A percentile compares a stretch with the other conserved stretches of the same genome.
Conservation (phyloP, 441 rosid genomes). For the Eutrema salsugineum region DNA sequence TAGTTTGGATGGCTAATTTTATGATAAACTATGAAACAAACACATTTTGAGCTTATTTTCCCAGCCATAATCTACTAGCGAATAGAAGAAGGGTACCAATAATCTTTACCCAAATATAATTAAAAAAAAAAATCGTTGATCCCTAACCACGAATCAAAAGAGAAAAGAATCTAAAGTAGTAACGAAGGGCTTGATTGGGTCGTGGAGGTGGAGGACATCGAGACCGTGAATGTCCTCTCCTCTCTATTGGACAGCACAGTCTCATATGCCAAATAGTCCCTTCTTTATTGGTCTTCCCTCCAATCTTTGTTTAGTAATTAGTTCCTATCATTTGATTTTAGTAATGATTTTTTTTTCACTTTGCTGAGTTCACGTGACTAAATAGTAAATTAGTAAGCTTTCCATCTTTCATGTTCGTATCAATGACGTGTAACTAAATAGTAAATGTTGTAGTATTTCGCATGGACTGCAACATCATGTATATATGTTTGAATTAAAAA, state of each 20-base stretch:
- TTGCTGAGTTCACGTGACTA: constrained; percentile 19
- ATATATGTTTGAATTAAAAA: neutral
- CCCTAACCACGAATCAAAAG: neutral
- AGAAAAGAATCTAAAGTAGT: neutral
- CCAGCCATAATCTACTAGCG: neutral
- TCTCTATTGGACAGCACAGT: constrained; percentile 15
- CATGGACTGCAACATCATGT: neutral
- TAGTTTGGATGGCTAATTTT: no score
- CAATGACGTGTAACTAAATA: neutral
- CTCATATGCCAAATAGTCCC: neutral
- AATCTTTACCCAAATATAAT: neutral
- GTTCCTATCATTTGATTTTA: neutral
- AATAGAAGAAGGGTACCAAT: constrained; percentile 2
- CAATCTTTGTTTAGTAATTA: neutral
- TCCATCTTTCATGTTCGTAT: constrained; percentile 6
- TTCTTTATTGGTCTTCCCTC: constrained; percentile 9
- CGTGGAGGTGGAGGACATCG: constrained; percentile 15
- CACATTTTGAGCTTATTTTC: neutral
- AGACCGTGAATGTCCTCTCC: constrained; percentile 20
- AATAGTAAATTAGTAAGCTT: neutral
- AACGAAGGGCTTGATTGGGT: constrained; percentile 9
- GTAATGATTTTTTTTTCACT: neutral
- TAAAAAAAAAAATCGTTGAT: neutral
- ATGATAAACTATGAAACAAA: neutral
- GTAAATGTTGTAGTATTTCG: neutral